phyloP scores from a whole-genome alignment of 2,329 filamentous ascomycete species.

The Sporothrix pallida region DNA sequence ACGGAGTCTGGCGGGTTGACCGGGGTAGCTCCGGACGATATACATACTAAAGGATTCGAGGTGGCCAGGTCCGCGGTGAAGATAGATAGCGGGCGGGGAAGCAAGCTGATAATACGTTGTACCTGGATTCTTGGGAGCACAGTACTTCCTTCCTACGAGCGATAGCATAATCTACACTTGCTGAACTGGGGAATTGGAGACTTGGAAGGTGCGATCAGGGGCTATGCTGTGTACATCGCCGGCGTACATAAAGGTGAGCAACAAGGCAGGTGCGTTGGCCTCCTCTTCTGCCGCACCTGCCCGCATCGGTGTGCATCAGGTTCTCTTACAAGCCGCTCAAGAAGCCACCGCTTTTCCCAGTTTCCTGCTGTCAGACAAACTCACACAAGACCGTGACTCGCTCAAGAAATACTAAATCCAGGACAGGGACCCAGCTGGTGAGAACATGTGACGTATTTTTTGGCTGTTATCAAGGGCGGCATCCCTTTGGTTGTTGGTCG shows the following conservation, averaged over 20 bases:
- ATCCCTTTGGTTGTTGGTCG: slow-evolving; percentile 22
- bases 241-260: not conserved
- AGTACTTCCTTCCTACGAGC: not conserved
- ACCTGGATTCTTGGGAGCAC: not conserved
- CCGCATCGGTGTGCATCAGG: slow-evolving; percentile 18
- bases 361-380: slow-evolving; percentile 29
- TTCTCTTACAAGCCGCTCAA: not conserved
- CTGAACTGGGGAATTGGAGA: not conserved
- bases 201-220: not conserved
- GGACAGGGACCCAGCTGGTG: slow-evolving; percentile 28
- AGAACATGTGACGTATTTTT: slow-evolving; percentile 34
- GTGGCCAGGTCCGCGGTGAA: slow-evolving; percentile 12
- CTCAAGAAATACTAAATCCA: not conserved
- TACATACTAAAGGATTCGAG: slow-evolving; percentile 1
- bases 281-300: slow-evolving; percentile 25
- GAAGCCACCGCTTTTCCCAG: not conserved
- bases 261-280: slow-evolving; percentile 3
- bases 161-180: slow-evolving; percentile 2
- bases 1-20: slow-evolving; percentile 20
- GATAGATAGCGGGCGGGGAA: slow-evolving; percentile 26
- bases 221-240: not conserved
- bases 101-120: not conserved
- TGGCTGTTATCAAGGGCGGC: slow-evolving; percentile 24
- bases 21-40: slow-evolving; percentile 10
- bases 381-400: not conserved